phyloP scores from a whole-genome alignment of 2,329 filamentous ascomycete species.

The Stagonosporopsis cucurbitacearum region DNA sequence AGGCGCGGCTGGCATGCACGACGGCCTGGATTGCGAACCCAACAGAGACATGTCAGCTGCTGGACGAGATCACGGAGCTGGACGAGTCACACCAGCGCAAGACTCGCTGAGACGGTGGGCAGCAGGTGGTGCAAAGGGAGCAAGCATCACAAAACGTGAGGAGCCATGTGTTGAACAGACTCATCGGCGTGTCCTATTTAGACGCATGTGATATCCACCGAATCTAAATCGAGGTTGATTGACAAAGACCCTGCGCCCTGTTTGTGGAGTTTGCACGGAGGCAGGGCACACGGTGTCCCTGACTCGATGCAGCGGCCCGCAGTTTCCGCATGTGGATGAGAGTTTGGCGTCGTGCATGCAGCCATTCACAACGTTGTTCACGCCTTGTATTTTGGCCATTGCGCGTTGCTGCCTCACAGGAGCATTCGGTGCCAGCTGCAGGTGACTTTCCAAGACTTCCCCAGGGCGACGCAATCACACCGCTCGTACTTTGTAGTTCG shows the following conservation, averaged over 20 bases:
- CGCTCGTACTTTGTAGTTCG: no score
- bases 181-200: slow-evolving; percentile 15
- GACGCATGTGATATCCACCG: slow-evolving; percentile 12
- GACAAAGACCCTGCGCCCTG: slow-evolving; percentile 12
- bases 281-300: slow-evolving; percentile 14
- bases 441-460: slow-evolving; percentile 1
- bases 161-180: slow-evolving; percentile 11
- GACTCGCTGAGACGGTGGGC: slow-evolving; percentile 28
- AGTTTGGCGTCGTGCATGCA: slow-evolving; percentile 10
- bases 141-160: neutral
- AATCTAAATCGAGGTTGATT: slow-evolving; percentile 5
- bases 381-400: slow-evolving; percentile 1
- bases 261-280: slow-evolving; percentile 18
- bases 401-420: neutral
- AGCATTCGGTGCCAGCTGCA: slow-evolving; percentile 1
- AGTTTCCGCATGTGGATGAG: slow-evolving; percentile 19
- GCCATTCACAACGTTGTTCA: slow-evolving; percentile 12
- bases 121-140: neutral
- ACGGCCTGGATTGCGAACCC: slow-evolving; percentile 98
- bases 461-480: slow-evolving; percentile 3
- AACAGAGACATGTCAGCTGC: slow-evolving; percentile 82
- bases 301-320: slow-evolving; percentile 22
- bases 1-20: slow-evolving; percentile 87
- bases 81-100: slow-evolving; percentile 50
- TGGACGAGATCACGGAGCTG: slow-evolving; percentile 75